Evolutionary conservation across 176 grass and related monocot species (phyloP).

Genomic region (Cenchrus fungigraminus): DNA sequence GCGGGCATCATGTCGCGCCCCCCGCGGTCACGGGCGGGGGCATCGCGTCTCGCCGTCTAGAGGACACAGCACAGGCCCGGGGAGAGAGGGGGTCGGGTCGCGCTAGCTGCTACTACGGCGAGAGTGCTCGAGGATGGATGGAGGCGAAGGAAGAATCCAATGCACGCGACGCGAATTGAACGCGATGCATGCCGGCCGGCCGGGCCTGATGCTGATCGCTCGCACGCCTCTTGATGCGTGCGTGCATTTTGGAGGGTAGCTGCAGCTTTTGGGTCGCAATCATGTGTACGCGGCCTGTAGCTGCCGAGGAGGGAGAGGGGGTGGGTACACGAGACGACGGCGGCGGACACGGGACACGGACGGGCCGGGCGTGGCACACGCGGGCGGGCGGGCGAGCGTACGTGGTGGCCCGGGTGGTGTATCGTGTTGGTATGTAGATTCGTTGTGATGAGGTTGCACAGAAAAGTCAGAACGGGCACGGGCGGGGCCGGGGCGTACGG

Average conservation of each 20-base stretch:
- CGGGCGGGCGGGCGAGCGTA: no score
- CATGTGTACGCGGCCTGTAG: conserved; percentile 25
- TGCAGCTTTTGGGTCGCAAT: conserved; percentile 29
- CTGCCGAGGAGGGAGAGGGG: not conserved
- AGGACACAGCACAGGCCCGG: not conserved
- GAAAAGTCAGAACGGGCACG: no score
- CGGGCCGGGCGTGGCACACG: no score
- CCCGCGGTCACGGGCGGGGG: conserved; percentile 34
- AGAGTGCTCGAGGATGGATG: not conserved
- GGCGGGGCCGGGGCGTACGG: no score
- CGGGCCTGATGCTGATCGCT: not conserved
- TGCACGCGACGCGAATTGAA: not conserved
- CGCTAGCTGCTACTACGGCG: no score
- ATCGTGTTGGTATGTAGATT: no score
- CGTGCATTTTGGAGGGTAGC: conserved; percentile 31
- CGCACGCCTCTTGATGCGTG: conserved; percentile 45
- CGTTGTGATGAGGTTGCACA: no score
- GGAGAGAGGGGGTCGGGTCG: no score
- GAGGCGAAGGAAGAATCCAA: conserved; percentile 44
- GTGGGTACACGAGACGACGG: no score
- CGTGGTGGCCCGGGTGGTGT: no score
- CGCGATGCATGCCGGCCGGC: not conserved
- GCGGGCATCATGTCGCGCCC: conserved; percentile 26
- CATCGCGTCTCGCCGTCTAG: not conserved
- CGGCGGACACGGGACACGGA: no score